A percentile compares a stretch with the other conserved stretches of the same genome.
Evolutionary conservation across 345 rosid genomes (phyloP).

Genomic region (Eucalyptus curtisii): DNA sequence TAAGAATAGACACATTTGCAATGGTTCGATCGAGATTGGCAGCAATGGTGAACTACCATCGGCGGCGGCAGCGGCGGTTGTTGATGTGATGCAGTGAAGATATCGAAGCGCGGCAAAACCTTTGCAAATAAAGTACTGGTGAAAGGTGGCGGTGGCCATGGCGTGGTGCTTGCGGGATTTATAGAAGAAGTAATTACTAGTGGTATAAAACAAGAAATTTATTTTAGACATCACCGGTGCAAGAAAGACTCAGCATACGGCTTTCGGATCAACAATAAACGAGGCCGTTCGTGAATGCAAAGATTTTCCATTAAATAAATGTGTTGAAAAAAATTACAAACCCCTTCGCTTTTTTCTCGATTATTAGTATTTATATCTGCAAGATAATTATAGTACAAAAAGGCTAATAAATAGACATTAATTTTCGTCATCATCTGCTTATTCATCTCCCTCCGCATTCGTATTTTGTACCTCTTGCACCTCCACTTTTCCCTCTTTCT

Average conservation of each 20-base stretch:
- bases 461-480: not conserved
- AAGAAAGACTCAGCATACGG: not conserved
- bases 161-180: not conserved
- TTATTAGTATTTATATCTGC: not conserved
- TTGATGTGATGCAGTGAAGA: not conserved
- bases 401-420: not conserved
- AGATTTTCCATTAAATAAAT: not conserved
- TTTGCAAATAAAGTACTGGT: not conserved
- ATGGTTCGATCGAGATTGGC: not conserved
- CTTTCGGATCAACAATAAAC: no score
- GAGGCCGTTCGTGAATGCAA: not conserved
- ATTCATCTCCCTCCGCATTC: not conserved
- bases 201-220: not conserved
- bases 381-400: not conserved
- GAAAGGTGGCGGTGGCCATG: not conserved
- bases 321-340: not conserved
- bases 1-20: not conserved
- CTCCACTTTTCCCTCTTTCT: not conserved
- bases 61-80: rapidly evolving
- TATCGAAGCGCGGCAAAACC: no score
- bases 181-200: not conserved
- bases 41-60: not conserved
- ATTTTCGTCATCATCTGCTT: not conserved
- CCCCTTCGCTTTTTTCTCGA: not conserved
- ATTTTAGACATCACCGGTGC: not conserved